Conservation (phyloP, 108 stramenopile genomes). For the Discostella pseudostelligera region DNA sequence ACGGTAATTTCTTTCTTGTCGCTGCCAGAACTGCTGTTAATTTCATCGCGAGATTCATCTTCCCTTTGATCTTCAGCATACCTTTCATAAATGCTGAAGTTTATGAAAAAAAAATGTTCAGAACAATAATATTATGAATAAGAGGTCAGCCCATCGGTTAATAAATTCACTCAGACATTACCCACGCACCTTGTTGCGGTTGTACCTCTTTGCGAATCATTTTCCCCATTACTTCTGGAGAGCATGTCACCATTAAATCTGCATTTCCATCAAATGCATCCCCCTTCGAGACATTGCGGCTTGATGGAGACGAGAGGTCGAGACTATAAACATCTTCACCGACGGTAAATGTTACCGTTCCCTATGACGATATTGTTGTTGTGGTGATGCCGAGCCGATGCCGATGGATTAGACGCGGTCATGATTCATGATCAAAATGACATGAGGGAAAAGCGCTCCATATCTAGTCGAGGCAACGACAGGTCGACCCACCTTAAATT, state of each 20-base stretch:
- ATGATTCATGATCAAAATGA: no score
- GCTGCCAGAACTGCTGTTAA: slow-evolving; percentile 69
- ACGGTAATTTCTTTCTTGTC: slow-evolving; percentile 63
- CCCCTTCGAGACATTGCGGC: slow-evolving; percentile 27
- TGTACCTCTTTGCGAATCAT: slow-evolving; percentile 47
- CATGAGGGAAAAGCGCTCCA: no score
- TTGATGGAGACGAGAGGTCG: slow-evolving; percentile 35
- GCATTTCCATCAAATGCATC: slow-evolving; percentile 32
- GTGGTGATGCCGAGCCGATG: neutral
- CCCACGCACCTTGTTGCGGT: slow-evolving; percentile 37
- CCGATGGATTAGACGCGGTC: no score
- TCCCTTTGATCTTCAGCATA: slow-evolving; percentile 78
- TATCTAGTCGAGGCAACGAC: neutral
- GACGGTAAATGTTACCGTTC: slow-evolving; percentile 38
- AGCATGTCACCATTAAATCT: slow-evolving; percentile 34
- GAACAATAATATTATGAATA: neutral
- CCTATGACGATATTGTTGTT: no score
- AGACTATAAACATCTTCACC: slow-evolving; percentile 31
- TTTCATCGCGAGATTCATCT: slow-evolving; percentile 85
- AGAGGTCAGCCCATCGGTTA: neutral
- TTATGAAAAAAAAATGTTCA: neutral
- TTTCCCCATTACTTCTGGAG: slow-evolving; percentile 42
- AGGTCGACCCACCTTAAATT: slow-evolving; percentile 42
- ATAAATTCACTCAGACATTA: neutral
- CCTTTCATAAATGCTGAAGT: slow-evolving; percentile 49